Evolutionary conservation across 2,329 filamentous ascomycete species (phyloP).

Genomic region (Cladosporium velox): DNA sequence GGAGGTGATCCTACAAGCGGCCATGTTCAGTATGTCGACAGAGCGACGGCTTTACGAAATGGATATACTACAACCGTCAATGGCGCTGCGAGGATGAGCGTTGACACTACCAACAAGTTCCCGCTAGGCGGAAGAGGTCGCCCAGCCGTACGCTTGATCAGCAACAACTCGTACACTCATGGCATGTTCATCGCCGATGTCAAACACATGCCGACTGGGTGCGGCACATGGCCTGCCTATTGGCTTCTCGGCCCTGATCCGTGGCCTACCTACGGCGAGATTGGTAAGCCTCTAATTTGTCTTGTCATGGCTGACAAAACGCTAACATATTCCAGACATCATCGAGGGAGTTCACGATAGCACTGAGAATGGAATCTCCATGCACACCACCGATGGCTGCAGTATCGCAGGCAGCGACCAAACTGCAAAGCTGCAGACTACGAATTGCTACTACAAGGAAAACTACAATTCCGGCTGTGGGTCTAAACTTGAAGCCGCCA

Average conservation of each 20-base stretch:
- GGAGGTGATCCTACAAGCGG: constrained; percentile 37
- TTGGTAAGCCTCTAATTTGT: constrained; percentile 27
- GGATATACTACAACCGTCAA: constrained; percentile 32
- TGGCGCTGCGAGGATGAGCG: constrained; percentile 35
- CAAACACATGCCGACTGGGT: constrained; percentile 41
- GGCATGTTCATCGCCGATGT: constrained; percentile 44
- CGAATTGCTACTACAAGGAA: constrained; percentile 31
- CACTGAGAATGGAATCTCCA: constrained; percentile 32
- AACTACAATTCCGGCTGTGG: constrained; percentile 39
- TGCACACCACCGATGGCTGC: constrained; percentile 38
- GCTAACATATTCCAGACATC: constrained; percentile 32
- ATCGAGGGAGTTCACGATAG: constrained; percentile 40
- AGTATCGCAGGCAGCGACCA: constrained; percentile 35
- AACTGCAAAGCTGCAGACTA: constrained; percentile 31
- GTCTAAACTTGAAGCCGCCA: constrained; percentile 24
- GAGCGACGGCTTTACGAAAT: constrained; percentile 38
- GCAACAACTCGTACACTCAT: constrained; percentile 41
- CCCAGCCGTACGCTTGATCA: constrained; percentile 39
- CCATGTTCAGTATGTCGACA: constrained; percentile 46
- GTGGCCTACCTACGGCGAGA: constrained; percentile 40
- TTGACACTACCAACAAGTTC: constrained; percentile 43
- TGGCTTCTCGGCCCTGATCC: constrained; percentile 46
- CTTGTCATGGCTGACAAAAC: neutral
- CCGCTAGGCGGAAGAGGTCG: constrained; percentile 42
- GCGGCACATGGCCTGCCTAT: constrained; percentile 46